These are phyloP conservation scores for Mucor circinelloides DNA, from an alignment of 371 early-diverging fungal species.

Conservation along the genomic window DNA sequence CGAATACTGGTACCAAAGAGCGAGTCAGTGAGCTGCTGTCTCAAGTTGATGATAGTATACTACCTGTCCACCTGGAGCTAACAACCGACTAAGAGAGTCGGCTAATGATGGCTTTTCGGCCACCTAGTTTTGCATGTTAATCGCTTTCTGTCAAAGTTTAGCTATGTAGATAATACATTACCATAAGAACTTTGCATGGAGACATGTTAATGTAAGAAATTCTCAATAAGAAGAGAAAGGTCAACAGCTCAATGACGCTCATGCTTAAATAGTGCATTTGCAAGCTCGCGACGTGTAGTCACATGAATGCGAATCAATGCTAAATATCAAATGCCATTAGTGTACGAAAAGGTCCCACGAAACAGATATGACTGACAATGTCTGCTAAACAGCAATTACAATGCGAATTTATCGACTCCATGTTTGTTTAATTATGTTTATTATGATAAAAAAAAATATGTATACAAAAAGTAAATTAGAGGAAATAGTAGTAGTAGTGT, in stretches of 20 bases:
- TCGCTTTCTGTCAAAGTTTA: neutral
- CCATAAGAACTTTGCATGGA: conserved; percentile 25
- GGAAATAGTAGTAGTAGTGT: neutral
- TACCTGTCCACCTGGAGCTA: conserved; percentile 54
- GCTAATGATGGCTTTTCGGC: conserved; percentile 83
- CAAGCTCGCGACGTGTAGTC: neutral
- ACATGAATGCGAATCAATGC: neutral
- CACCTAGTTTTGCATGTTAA: conserved; percentile 37
- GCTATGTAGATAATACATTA: neutral
- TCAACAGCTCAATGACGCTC: neutral
- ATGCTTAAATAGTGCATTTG: neutral
- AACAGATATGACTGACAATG: neutral
- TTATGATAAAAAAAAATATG: neutral
- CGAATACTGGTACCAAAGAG: conserved; percentile 22
- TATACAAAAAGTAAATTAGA: neutral
- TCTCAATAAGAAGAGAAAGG: neutral
- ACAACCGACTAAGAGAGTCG: conserved; percentile 59
- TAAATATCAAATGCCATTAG: neutral
- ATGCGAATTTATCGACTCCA: no score
- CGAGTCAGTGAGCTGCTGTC: neutral
- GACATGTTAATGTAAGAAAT: conserved; percentile 20
- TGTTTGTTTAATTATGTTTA: no score
- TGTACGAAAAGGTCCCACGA: neutral
- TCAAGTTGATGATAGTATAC: neutral
- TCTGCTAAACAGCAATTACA: no score